Evolutionary conservation across 345 rosid species (phyloP).

Genomic region (Citrus cavaleriei): DNA sequence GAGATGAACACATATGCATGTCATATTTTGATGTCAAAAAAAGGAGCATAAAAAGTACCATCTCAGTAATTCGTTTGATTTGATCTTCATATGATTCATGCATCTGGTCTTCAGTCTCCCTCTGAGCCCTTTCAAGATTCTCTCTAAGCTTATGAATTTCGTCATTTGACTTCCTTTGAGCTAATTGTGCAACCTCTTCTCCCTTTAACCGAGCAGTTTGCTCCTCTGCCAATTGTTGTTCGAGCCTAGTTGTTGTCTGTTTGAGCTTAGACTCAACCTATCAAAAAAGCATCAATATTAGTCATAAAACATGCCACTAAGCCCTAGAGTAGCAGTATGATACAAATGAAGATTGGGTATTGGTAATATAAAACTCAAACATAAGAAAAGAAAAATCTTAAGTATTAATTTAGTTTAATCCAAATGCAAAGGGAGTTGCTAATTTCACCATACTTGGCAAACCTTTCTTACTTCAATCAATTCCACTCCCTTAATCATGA

Average conservation of each 20-base stretch:
- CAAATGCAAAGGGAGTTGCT: background rate
- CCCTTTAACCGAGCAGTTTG: constrained; percentile 70
- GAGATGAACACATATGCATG: no score
- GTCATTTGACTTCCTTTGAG: constrained; percentile 60
- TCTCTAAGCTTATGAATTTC: constrained; percentile 72
- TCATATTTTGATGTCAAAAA: no score
- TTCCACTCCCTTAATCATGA: background rate
- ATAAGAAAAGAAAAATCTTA: background rate
- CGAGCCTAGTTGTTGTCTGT: constrained; percentile 65
- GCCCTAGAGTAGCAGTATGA: background rate
- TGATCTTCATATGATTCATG: no score
- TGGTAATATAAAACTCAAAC: background rate
- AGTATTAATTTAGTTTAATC: background rate
- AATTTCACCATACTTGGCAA: background rate
- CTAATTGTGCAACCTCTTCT: constrained; percentile 51
- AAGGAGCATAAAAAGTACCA: no score
- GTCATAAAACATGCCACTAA: background rate
- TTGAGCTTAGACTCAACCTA: constrained; percentile 80
- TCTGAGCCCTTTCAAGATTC: constrained; percentile 67
- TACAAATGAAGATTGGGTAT: background rate
- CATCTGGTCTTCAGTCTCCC: constrained; percentile 30
- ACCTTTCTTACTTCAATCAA: background rate
- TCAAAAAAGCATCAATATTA: background rate
- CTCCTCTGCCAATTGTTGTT: constrained; percentile 71
- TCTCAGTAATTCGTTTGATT: no score